Conservation (phyloP, 106 monocot genomes). For the Dactylorhiza incarnata region DNA sequence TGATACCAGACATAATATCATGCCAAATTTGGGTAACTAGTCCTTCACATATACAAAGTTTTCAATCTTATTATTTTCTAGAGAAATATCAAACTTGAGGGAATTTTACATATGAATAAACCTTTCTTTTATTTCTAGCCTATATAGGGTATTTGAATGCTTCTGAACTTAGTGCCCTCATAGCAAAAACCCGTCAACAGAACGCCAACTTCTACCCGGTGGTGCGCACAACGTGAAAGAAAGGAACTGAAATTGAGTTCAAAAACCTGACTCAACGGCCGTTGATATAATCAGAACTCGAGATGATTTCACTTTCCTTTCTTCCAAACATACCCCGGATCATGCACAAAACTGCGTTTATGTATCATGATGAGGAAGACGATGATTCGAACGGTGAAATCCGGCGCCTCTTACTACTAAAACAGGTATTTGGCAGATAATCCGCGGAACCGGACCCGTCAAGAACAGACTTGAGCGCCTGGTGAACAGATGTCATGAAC, state of each 20-base stretch:
- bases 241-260: neutral
- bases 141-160: neutral
- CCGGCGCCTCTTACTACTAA: constrained; percentile 40
- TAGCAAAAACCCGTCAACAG: neutral
- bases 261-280: neutral
- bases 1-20: too few species aligned
- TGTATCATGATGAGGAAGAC: constrained; percentile 50
- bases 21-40: too few species aligned
- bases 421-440: constrained; percentile 31
- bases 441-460: constrained; percentile 40
- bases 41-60: too few species aligned
- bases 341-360: neutral
- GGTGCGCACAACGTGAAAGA: neutral
- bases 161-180: neutral
- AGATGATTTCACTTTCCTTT: neutral
- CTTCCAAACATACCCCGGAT: neutral
- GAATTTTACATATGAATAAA: neutral
- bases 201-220: neutral
- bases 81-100: too few species aligned
- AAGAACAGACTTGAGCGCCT: constrained; percentile 56
- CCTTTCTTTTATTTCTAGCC: neutral
- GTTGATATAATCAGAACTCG: neutral
- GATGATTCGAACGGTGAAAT: constrained; percentile 46
- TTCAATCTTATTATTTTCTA: too few species aligned
- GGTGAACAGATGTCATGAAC: constrained; percentile 28